Base-by-base conservation (phyloP, 1,284 basidiomycete species). In the Cyathus olla region DNA sequence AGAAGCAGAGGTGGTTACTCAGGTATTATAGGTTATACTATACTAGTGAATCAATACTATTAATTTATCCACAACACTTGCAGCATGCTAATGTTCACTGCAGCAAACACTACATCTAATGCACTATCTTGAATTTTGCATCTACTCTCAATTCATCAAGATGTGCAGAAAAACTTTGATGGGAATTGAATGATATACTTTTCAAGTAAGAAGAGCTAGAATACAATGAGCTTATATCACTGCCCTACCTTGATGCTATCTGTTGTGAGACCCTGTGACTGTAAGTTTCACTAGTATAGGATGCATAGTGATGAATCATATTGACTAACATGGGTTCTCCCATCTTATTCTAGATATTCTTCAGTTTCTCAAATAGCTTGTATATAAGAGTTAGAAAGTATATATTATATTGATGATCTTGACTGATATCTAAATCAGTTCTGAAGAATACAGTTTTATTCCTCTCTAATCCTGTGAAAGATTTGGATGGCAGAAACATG, bases 221-320 rank as follows among this genome's bases (percentile, higher is more conserved):
- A 11, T 77, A 76, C 47, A 73, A 80, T 26, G 64, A 67, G 19
- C 56, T 81, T 4, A 65, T 73, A 9, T 66, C 64, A 3, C 66
- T 81, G 1, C 77, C 79, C 0, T 76, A 74, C 59, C 63, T 81
- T 40, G 80, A 81, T 58, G 76, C 76, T 3, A 63, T 78, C 27
- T 69, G 71, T 47, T 66, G 74, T 17, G 78, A 80, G 59, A 79
- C 78, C 1, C 62, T 80, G 28, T 65, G 79, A 48, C 56, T 80
- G 69, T 75, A 49, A 55, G 73, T 35, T n/a, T n/a, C n/a, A n/a
- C n/a, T n/a, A n/a, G n/a, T n/a, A n/a, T n/a, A n/a, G n/a, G n/a
- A n/a, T n/a, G n/a, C n/a, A n/a, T n/a, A n/a, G n/a, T n/a, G 62
- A 15, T 22, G 50, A 19, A 49, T 47, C 27, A 28, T 40, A 17